Evolutionary conservation across 352 stramenopile genomes (phyloP), one percentile per base, ranked within the genome.

Genomic region (Plasmopara viticola): DNA sequence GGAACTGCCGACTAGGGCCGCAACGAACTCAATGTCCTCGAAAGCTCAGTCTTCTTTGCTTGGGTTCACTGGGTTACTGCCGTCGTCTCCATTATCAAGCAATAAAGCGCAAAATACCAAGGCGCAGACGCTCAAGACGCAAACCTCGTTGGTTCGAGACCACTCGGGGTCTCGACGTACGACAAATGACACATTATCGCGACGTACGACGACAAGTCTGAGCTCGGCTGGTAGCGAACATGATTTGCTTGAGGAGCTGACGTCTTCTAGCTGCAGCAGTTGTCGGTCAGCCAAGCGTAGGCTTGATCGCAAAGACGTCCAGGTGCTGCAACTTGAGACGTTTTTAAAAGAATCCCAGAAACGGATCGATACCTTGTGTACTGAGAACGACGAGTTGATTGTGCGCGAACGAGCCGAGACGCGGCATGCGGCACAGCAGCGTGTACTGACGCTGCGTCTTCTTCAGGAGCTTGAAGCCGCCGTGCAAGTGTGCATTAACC

Each of bases 291-390:
- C 76, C 15, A 78, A 82, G 44, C 64, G 78, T 5, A 62, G 75
- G n/a, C 56, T 90, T 7, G 79, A 90, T 14, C 67, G 79, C 28
- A 85, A 87, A 51, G 78, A 90, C 29, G 71, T 80, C 38, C 77
- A 87, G 62, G 73, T 88, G 41, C n/a, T 81, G 44, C 77, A 90
- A 61, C 71, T 90, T 46, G 79, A 90, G 63, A 69, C 70, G 9
- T 86, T 87, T 44, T 53, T 87, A 12, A 90, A 90, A 44, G 79
- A 90, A 47, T 87, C 77, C 0, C 79, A 87, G 66, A 86, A 86
- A 42, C 71, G 76, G 17, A 84, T 87, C 45, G 76, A 90, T 59
- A 67, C 75, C 44, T 60, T 88, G 15, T 42, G 64, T 6, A 58
- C 77, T 2, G 77, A 87, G 51, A 86, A 76, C 48, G 79, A 90